A percentile compares a stretch with the other conserved stretches of the same genome.
phyloP scores from a whole-genome alignment of 2,329 filamentous ascomycete genomes.

The Fusarium beomiforme region DNA sequence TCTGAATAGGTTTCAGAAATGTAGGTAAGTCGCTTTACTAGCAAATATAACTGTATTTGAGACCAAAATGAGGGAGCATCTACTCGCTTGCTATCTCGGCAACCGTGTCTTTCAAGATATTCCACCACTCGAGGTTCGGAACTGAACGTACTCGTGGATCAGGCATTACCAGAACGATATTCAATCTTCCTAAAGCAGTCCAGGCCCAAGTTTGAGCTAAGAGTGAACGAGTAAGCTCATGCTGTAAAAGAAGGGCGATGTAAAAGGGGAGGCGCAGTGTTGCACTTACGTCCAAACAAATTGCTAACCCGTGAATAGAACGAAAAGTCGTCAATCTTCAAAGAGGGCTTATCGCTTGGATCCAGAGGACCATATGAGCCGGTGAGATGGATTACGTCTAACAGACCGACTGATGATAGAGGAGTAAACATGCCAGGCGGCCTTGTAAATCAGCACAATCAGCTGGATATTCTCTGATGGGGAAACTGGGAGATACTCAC shows the following conservation, averaged over 20 bases:
- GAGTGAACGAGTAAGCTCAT: not conserved
- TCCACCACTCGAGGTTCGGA: not conserved
- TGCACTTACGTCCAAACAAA: not conserved
- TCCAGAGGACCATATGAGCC: not conserved
- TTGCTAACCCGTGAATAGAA: slow-evolving; percentile 10
- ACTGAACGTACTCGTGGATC: not conserved
- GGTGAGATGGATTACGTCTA: not conserved
- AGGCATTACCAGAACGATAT: not conserved
- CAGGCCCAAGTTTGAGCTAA: slow-evolving; percentile 10
- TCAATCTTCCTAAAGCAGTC: not conserved
- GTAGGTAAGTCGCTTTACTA: not conserved
- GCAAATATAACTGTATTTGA: not conserved
- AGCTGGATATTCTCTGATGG: not conserved
- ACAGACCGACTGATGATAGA: not conserved
- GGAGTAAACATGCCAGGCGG: slow-evolving; percentile 5
- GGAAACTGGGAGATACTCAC: not conserved
- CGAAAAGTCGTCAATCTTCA: not conserved
- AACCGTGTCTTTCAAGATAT: not conserved
- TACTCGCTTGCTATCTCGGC: not conserved
- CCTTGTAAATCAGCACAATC: not conserved
- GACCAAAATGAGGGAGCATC: not conserved
- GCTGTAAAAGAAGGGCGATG: accelerated
- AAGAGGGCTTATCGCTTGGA: not conserved
- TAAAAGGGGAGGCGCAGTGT: accelerated
- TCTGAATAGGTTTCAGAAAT: not conserved